These are phyloP conservation scores for Ascochyta rabiei DNA, from an alignment of 2,329 filamentous ascomycete genomes.

Conservation along the genomic window DNA sequence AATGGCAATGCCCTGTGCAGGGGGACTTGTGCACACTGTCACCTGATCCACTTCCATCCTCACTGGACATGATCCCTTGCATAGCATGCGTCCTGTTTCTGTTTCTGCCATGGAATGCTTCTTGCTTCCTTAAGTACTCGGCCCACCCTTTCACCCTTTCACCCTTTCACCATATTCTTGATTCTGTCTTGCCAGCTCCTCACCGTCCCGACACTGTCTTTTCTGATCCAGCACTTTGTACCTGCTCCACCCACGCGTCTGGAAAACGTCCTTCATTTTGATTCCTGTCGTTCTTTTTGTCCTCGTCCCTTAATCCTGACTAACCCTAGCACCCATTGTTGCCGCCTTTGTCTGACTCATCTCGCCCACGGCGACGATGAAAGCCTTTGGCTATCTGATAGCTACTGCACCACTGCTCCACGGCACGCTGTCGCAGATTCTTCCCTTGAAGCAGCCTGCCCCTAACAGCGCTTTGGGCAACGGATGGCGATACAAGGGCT, in stretches of 20 bases:
- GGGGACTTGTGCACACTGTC: no score
- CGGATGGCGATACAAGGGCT: conserved; percentile 26
- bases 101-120: not conserved
- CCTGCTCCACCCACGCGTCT: not conserved
- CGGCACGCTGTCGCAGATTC: conserved; percentile 4
- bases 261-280: not conserved
- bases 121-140: not conserved
- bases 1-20: no score
- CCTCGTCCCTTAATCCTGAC: not conserved
- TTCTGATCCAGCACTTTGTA: not conserved
- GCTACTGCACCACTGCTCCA: conserved; percentile 21
- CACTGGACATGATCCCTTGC: conserved; percentile 6
- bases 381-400: conserved; percentile 24
- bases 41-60: no score
- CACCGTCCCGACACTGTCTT: not conserved
- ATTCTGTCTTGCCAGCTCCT: not conserved
- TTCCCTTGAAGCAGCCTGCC: conserved; percentile 1
- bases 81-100: not conserved
- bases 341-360: not conserved
- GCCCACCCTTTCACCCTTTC: not conserved
- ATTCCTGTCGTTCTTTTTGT: not conserved
- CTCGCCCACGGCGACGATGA: conserved; percentile 14
- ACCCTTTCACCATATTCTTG: not conserved
- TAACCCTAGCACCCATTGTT: not conserved
- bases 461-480: conserved; percentile 5